A percentile compares a stretch with the other conserved stretches of the same genome.
phyloP scores from a whole-genome alignment of 2,329 filamentous ascomycete genomes.

The Furcasterigmium sp. region DNA sequence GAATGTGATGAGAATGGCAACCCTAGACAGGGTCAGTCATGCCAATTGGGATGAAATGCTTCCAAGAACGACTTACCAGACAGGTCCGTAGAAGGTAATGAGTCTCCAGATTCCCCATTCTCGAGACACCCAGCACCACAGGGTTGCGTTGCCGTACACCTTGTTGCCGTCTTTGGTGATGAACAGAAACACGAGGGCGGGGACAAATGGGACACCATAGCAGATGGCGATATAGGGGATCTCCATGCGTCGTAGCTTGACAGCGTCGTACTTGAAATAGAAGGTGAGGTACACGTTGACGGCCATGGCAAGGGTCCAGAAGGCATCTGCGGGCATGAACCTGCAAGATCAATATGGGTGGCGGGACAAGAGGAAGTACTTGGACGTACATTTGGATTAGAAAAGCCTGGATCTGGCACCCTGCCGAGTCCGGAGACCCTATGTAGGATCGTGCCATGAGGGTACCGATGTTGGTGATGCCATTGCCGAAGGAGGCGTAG shows the following conservation, averaged over 20 bases:
- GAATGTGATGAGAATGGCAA: conserved; percentile 55
- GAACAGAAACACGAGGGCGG: conserved; percentile 64
- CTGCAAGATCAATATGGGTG: conserved; percentile 31
- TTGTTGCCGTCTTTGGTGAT: conserved; percentile 44
- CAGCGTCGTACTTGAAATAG: conserved; percentile 65
- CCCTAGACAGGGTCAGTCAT: conserved; percentile 34
- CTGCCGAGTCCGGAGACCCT: conserved; percentile 35
- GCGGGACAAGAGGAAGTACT: too few relatives aligned
- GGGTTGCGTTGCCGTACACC: conserved; percentile 68
- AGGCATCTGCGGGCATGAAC: conserved; percentile 72
- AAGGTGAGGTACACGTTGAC: conserved; percentile 80
- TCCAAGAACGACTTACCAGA: conserved; percentile 48
- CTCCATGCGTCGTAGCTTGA: conserved; percentile 61
- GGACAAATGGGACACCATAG: conserved; percentile 68
- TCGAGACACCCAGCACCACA: conserved; percentile 76
- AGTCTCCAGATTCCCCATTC: conserved; percentile 70
- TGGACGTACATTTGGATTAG: conserved; percentile 71
- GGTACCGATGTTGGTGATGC: conserved; percentile 71
- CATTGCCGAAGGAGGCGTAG: conserved; percentile 77
- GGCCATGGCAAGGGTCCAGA: conserved; percentile 79
- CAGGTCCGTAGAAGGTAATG: conserved; percentile 67
- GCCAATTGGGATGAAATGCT: too few relatives aligned
- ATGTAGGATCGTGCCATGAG: conserved; percentile 64
- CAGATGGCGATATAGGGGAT: conserved; percentile 63
- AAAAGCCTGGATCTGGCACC: conserved; percentile 71